Evolutionary conservation across 2,329 filamentous ascomycete genomes (phyloP).

Genomic region (Scedosporium apiospermum): DNA sequence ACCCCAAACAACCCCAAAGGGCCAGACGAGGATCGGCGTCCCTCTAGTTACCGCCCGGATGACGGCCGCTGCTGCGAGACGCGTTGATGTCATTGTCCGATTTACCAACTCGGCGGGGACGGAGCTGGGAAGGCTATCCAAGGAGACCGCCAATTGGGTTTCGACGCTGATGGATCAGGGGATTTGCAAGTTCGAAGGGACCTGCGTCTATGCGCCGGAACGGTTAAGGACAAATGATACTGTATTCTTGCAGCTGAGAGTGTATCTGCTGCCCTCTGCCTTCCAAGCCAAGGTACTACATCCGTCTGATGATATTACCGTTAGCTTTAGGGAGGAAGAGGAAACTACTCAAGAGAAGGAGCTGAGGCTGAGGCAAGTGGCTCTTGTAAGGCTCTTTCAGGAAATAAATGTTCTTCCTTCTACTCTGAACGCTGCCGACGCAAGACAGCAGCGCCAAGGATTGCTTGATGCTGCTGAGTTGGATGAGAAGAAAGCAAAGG

Average conservation of each 20-base stretch:
- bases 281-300: slow-evolving; percentile 43
- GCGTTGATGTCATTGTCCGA: slow-evolving; percentile 79
- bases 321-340: slow-evolving; percentile 70
- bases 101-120: slow-evolving; percentile 73
- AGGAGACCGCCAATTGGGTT: slow-evolving; percentile 84
- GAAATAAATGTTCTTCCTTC: slow-evolving; percentile 78
- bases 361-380: slow-evolving; percentile 75
- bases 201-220: slow-evolving; percentile 83
- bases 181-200: slow-evolving; percentile 77
- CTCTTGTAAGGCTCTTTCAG: slow-evolving; percentile 78
- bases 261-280: slow-evolving; percentile 62
- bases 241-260: slow-evolving; percentile 79
- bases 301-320: slow-evolving; percentile 35
- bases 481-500: slow-evolving; percentile 65
- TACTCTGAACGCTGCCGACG: slow-evolving; percentile 61
- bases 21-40: slow-evolving; percentile 25
- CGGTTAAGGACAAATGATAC: slow-evolving; percentile 82
- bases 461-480: slow-evolving; percentile 81
- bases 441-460: slow-evolving; percentile 72
- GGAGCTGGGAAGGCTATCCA: slow-evolving; percentile 79
- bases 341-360: slow-evolving; percentile 81
- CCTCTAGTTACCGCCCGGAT: slow-evolving; percentile 23
- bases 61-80: slow-evolving; percentile 47
- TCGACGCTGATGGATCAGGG: slow-evolving; percentile 86
- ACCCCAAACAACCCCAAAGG: slow-evolving; percentile 32